These are phyloP conservation scores for Aspergillus carbonarius DNA, from an alignment of 2,329 filamentous ascomycete species.

Conservation along the genomic window DNA sequence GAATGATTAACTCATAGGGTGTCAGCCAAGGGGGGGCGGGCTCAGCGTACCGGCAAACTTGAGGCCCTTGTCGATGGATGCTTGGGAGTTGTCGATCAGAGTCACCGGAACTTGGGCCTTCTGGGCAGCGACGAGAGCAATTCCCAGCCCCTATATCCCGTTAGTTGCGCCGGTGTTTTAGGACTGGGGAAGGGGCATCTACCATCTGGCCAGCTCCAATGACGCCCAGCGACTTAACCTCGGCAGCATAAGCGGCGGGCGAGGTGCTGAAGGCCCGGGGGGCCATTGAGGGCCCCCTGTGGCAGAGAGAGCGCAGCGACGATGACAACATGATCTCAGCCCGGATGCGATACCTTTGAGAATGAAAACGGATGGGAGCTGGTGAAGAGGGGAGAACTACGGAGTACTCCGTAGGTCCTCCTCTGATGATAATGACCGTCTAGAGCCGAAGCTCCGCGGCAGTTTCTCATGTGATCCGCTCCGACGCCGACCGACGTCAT, in stretches of 20 bases:
- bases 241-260: slow-evolving; percentile 59
- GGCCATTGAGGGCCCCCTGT: slow-evolving; percentile 36
- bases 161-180: slow-evolving; percentile 23
- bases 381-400: slow-evolving; percentile 15
- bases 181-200: slow-evolving; percentile 8
- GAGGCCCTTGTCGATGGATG: slow-evolving; percentile 82
- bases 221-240: slow-evolving; percentile 86
- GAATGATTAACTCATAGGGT: background rate
- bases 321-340: slow-evolving; percentile 37
- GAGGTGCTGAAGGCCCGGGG: slow-evolving; percentile 68
- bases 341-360: background rate
- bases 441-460: background rate
- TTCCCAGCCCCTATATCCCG: slow-evolving; percentile 74
- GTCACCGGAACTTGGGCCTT: slow-evolving; percentile 81
- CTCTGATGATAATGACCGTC: background rate
- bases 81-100: slow-evolving; percentile 79
- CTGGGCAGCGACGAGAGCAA: slow-evolving; percentile 88
- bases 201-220: slow-evolving; percentile 97
- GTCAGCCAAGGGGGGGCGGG: background rate
- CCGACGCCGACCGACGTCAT: slow-evolving; percentile 28
- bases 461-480: slow-evolving; percentile 19
- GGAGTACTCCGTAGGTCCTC: too few relatives aligned
- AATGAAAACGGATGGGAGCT: background rate
- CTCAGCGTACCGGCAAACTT: slow-evolving; percentile 72
- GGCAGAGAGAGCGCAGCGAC: slow-evolving; percentile 32